Base-by-base conservation (phyloP, 73 alveolate genomes). In the Symbiodinium natans region DNA sequence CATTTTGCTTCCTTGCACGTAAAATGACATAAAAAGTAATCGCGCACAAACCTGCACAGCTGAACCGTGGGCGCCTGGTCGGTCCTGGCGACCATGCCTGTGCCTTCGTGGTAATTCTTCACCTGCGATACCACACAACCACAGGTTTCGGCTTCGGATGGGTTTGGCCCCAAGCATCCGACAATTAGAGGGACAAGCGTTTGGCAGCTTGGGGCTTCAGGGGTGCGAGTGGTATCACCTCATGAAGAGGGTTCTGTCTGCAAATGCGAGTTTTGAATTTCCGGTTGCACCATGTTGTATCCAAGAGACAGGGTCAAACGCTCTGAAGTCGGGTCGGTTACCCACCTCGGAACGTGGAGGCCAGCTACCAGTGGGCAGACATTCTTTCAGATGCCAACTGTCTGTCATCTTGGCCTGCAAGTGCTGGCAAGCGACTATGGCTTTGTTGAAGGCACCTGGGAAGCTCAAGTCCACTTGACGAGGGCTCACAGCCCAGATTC, bases 401-500 rank as follows among this genome's bases (percentile, higher is more conserved):
- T n/a, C n/a, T n/a, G n/a, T n/a, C n/a, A n/a, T n/a, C n/a, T n/a
- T n/a, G n/a, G n/a, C n/a, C n/a, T n/a, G n/a, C 29, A 82, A 6
- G 5, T 39, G 36, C 59, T 0, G 59, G 82, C 93, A 7, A 25
- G 82, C 17, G 36, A 40, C 93, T 23, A 86, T 56, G 56, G 93
- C 84, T 31, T 33, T 86, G 93, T 86, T 86, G 93, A 86, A 86
- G 83, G 93, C 93, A 2, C 83, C 34, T 7, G 93, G 93, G 59
- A 86, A 86, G 83, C 93, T 86, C 82, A 86, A 77, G 68, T 86
- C 93, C 15, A 86, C 93, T 21, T 86, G 93, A 25, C 93, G 93
- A 19, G 93, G 93, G 63, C 93, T 86, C 33, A 86, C 93, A 36
- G 83, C 93, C 93, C 93, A 86, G 10, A 86, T 75, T 40, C 93